Evolutionary conservation across 75 land plant species (phyloP), one percentile per base, ranked within the genome.

Genomic region (Azolla pinnata): DNA sequence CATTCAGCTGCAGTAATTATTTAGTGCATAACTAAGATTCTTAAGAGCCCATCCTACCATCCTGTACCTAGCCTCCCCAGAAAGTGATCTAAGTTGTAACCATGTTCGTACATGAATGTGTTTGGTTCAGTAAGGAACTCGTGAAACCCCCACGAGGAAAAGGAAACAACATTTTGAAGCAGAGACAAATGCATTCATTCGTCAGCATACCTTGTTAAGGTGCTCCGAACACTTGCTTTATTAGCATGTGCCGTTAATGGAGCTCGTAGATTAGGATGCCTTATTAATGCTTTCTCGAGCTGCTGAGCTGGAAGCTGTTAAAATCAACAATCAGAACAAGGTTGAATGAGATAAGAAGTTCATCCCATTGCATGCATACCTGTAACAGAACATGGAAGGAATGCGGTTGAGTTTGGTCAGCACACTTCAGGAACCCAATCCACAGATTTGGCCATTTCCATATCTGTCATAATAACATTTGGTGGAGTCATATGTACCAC

Each of bases 381-480:
- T 93, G 90, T 17, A 89, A 77, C 69, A 93, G 58, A 51, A 89
- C 98, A 71, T 61, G 79, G 66, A 89, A 93, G 30, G 97, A 91
- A 40, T 91, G 88, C 46, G 98, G 96, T 54, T 70, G 68, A 23
- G 90, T 88, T 46, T 89, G 77, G 19, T 65, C 62, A 46, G 87
- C 79, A 71, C 98, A 93, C 51, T 85, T 93, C 55, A 93, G 61
- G 56, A 93, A 93, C 45, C 98, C 98, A 31, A 85, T 85, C 98
- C 98, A 93, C 51, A 89, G 64, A 63, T 89, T 84, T 38, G 90
- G 98, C 59, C 77, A 73, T 66, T 82, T 93, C 98, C 98, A 93
- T 46, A 93, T 93, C 98, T 93, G 81, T 63, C 72, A 48, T 21
- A 14, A 46, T 46, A 3, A 4, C 10, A 46, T 18, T 18, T 7